phyloP scores from a whole-genome alignment of 2,329 filamentous ascomycete genomes.

The Fusarium camptoceras region DNA sequence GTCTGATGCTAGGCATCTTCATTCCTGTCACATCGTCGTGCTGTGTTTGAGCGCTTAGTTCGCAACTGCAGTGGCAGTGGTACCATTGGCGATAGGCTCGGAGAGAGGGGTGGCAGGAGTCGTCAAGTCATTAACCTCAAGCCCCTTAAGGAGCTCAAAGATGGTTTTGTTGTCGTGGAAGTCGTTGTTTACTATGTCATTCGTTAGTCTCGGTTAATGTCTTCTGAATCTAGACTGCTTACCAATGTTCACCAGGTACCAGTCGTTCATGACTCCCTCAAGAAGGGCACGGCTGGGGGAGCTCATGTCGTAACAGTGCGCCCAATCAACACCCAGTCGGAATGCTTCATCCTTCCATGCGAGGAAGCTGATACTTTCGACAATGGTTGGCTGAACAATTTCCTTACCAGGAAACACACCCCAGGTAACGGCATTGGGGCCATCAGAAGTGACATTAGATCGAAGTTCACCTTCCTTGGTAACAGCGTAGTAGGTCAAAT shows the following conservation, averaged over 20 bases:
- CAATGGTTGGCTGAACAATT: constrained; percentile 99
- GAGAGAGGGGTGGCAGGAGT: constrained; percentile 47
- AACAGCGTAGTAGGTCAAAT: constrained; percentile 94
- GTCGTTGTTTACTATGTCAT: constrained; percentile 85
- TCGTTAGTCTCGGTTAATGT: constrained; percentile 6
- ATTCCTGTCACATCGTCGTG: not conserved
- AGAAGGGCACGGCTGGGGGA: constrained; percentile 85
- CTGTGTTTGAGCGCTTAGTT: constrained; percentile 29
- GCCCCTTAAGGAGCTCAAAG: constrained; percentile 85
- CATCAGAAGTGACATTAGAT: constrained; percentile 86
- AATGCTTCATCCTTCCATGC: constrained; percentile 99
- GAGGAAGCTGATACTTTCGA: constrained; percentile 96
- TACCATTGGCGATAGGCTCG: constrained; percentile 30
- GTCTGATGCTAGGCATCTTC: constrained; percentile 14
- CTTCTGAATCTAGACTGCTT: constrained; percentile 52
- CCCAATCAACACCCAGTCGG: constrained; percentile 92
- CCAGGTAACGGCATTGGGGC: constrained; percentile 99
- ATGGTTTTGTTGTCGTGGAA: constrained; percentile 88
- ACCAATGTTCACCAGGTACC: constrained; percentile 97
- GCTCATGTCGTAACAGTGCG: constrained; percentile 83
- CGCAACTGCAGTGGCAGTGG: constrained; percentile 13
- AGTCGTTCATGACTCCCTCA: constrained; percentile 85
- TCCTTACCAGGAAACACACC: constrained; percentile 99
- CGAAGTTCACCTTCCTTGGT: constrained; percentile 84
- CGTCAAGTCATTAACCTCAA: constrained; percentile 76